A percentile compares a stretch with the other conserved stretches of the same genome.
Conservation (phyloP, 768 basidiomycete genomes). For the Kwoniella botswanensis region DNA sequence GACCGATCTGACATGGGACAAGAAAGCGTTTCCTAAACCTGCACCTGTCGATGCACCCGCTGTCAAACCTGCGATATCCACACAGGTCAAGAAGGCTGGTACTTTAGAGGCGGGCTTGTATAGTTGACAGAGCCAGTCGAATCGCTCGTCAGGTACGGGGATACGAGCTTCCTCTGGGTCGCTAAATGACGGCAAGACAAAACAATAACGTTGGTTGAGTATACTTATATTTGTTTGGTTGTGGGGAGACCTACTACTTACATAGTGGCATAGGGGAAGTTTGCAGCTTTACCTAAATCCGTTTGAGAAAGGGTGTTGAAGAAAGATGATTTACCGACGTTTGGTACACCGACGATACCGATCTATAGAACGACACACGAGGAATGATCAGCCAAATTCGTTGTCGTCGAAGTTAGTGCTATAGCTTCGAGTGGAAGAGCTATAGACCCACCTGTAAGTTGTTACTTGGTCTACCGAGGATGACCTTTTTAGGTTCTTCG, state of each 20-base stretch:
- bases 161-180: constrained; percentile 91
- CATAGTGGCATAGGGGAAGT: constrained; percentile 80
- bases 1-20: constrained; percentile 96
- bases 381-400: background rate
- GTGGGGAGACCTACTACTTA: constrained; percentile 18
- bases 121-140: constrained; percentile 87
- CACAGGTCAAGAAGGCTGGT: constrained; percentile 94
- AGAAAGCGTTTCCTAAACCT: constrained; percentile 94
- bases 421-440: background rate
- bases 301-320: constrained; percentile 85
- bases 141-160: constrained; percentile 89
- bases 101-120: constrained; percentile 89
- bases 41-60: constrained; percentile 98
- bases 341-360: constrained; percentile 93
- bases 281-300: constrained; percentile 93
- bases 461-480: constrained; percentile 91
- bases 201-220: background rate
- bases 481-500: constrained; percentile 76
- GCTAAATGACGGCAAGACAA: constrained; percentile 60
- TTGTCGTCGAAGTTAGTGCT: background rate
- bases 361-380: constrained; percentile 65
- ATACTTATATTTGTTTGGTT: no score
- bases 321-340: constrained; percentile 76
- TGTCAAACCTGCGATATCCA: constrained; percentile 97
- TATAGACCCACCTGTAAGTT: constrained; percentile 66